Evolutionary conservation across 148 eudicot species (phyloP).

Genomic region (Salicornia ramosissima): DNA sequence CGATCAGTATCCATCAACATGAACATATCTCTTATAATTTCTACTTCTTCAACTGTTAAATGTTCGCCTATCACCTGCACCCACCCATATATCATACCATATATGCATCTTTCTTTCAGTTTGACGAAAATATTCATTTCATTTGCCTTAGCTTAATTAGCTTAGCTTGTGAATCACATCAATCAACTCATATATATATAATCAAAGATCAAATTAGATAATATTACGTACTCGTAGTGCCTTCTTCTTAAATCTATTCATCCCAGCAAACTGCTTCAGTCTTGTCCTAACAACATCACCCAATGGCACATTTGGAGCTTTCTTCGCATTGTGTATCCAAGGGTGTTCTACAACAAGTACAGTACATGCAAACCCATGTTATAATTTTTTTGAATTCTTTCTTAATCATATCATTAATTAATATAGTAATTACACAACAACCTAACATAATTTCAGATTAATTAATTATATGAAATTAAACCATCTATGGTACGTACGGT

Average conservation of each 20-base stretch:
- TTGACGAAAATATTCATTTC: no score
- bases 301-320: conserved; percentile 82
- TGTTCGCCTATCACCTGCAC: conserved; percentile 81
- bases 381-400: no score
- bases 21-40: conserved; percentile 85
- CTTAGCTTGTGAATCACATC: no score
- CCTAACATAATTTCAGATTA: no score
- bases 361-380: no score
- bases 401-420: no score
- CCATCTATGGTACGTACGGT: no score
- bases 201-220: neutral
- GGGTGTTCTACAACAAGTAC: conserved; percentile 56
- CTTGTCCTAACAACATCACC: conserved; percentile 88
- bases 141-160: no score
- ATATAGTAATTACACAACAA: no score
- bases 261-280: conserved; percentile 78
- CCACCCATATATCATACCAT: no score
- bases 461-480: no score
- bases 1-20: conserved; percentile 74
- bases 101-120: no score
- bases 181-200: neutral
- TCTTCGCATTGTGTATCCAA: conserved; percentile 86
- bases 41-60: conserved; percentile 72
- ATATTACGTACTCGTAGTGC: conserved; percentile 47
- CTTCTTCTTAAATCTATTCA: conserved; percentile 90